Base-by-base conservation (phyloP, 2,329 filamentous ascomycete genomes). In the Myotisia sp. region DNA sequence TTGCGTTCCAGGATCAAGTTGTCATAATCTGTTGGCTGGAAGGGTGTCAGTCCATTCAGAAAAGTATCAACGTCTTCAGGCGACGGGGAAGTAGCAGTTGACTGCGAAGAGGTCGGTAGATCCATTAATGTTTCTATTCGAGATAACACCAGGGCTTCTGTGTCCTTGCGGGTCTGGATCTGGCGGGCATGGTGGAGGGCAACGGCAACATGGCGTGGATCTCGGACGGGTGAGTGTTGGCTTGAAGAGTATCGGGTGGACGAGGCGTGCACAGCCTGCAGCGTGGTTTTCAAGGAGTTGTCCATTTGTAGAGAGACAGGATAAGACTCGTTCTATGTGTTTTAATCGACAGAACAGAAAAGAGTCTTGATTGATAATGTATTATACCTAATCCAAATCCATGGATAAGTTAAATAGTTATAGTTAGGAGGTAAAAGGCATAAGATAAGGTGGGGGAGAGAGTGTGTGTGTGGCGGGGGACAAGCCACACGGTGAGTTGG, bases 21-120 rank as follows among this genome's bases (percentile, higher is more conserved):
- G 51, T 93, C 84, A 62, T 92, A 92, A 62, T 98, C 87, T 34
- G 71, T 68, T 1, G 86, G 83, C 52, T 87, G 82, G 58, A 94
- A 95, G 27, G 74, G 66, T 6, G 68, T 62, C 16, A 95, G 61
- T 22, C 73, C 68, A 3, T 63, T 51, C 46, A 76, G 75, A 59
- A 95, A 85, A 35, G 62, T 60, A 24, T 59, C 53, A 1, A 67
- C 67, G 52, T 93, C 84, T 20, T 67, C 53, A 1, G 67, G 49
- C 5, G 73, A 65, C 2, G 73, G 71, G 2, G 59, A 53, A 12
- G 60, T 60, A 18, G 71, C 60, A 47, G 69, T 61, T 28, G 68
- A 64, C 28, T 60, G 54, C 19, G 41, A 68, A 53, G 54, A 58
- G 2, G 69, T 58, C 6, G 79, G 74, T 31, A 68, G 64, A 37